These are phyloP conservation scores for Scheffersomyces stambukii DNA, from an alignment of 1,139 yeast genomes.

Conservation along the genomic window DNA sequence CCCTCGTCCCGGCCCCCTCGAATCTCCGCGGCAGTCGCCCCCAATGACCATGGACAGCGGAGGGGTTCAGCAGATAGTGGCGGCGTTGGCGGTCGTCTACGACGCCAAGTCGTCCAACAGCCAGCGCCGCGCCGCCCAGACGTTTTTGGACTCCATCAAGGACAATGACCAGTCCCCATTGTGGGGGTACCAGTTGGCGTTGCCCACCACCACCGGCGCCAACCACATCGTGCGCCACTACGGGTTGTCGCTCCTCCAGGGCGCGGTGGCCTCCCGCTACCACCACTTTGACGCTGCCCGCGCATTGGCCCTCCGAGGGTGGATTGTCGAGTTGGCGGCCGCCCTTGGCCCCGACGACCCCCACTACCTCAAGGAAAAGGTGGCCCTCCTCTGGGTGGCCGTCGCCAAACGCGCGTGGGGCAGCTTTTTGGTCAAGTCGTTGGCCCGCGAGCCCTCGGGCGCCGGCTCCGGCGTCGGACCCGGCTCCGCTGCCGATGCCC, in stretches of 20 bases:
- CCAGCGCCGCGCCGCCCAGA: constrained; percentile 65
- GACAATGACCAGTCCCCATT: constrained; percentile 77
- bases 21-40: not conserved
- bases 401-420: constrained; percentile 96
- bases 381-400: constrained; percentile 88
- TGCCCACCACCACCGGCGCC: constrained; percentile 54
- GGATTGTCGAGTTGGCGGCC: constrained; percentile 77
- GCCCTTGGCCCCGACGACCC: constrained; percentile 68
- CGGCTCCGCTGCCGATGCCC: constrained; percentile 11
- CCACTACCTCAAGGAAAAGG: constrained; percentile 82
- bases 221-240: constrained; percentile 80
- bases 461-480: constrained; percentile 2
- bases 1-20: not conserved
- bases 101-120: constrained; percentile 64
- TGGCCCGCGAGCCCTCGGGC: constrained; percentile 4
- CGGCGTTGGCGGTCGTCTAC: constrained; percentile 78
- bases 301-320: constrained; percentile 65
- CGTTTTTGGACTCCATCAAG: constrained; percentile 71
- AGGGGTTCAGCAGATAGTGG: constrained; percentile 65
- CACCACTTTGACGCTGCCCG: constrained; percentile 59
- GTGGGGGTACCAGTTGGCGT: constrained; percentile 89
- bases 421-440: constrained; percentile 32
- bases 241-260: constrained; percentile 77
- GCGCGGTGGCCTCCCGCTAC: constrained; percentile 59
- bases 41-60: constrained; percentile 57